Evolutionary conservation across 768 basidiomycete genomes (phyloP), one percentile per base, ranked within the genome.

Genomic region (Tylopilus felleus): DNA sequence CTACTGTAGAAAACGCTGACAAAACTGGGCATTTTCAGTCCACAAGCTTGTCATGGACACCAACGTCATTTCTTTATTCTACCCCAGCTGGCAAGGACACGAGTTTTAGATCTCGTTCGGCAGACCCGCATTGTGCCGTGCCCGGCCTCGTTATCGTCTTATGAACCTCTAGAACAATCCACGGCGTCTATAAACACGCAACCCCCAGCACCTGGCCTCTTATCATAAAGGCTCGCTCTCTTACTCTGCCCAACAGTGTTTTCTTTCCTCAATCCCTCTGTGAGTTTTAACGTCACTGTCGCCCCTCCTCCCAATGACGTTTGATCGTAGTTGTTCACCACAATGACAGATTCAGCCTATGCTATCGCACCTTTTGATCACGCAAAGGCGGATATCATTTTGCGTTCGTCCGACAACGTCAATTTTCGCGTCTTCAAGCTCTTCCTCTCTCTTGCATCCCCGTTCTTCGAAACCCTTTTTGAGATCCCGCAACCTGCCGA

Each of bases 381-480:
- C 13, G 21, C 42, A 4, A 57, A 67, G 41, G 55, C 50, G 16
- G 58, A 66, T 21, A 31, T 65, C 48, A 61, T 67, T 21, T n/a
- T 68, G 13, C 65, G 59, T 14, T 63, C 67, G 19, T 59, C 53
- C 14, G 67, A 69, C 50, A 53, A 60, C 4, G 46, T 72, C 23
- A 58, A 73, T 36, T 58, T 73, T 39, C 61, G 53, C 17, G 58
- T 71, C 17, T 69, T 72, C 55, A 70, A 62, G 14, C 52, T 60
- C 5, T 65, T 73, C 33, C 67, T 73, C 16, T 59, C 62, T 22
- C 61, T 68, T 23, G 63, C 44, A 8, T 31, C 29, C 12, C 28
- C 73, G 0, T 60, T 72, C 43, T 76, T 73, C 44, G 56, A 62
- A 19, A 60, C 61, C 21, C 66, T 75, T 53, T 70, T 73, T 41